Base-by-base conservation (phyloP, 306 rosid species). In the Dryas drummondii region DNA sequence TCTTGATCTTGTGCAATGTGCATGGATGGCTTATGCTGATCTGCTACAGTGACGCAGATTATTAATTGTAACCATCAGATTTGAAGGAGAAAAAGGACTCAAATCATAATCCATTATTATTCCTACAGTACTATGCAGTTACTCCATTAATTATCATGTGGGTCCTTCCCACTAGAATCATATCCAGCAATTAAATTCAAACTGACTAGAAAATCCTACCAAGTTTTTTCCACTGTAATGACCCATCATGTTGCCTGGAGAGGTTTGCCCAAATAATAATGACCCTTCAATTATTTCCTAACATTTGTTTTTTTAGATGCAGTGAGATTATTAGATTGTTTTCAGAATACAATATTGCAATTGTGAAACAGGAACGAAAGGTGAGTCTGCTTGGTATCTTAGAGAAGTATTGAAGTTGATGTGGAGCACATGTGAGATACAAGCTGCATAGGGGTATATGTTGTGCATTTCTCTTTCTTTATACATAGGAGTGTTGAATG, bases 161-260 rank as follows among this genome's bases (percentile, higher is more conserved):
- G 78, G 75, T 16, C 81, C 64, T 71, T 42, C 40, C 44, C 22
- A 40, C 7, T 22, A 69, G 73, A 71, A 76, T 71, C 78, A 69
- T 7, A 53, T 19, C 58, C 7, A 11, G 9, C 55, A 2, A 12
- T 71, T 54, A 4, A 46, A 66, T 9, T 66, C 68, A 48, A 60
- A 12, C 66, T 22, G 19, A 67, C 15, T 11, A 58, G 16, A 48
- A 41, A 5, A 51, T 41, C 17, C 37, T 2, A 42, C 15, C 63
- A 10, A 55, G 7, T 71, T 59, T 9, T 6, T 45, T 57, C 27
- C 67, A 8, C 22, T 72, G 27, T 72, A 57, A 2, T 46, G 57
- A 56, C 32, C 66, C 45, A 16, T 22, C 55, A 54, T 40, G 53
- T 12, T 41, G 53, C 52, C 65, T 11, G 10, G 65, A 71, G 41